Evolutionary conservation across 2,329 filamentous ascomycete species (phyloP).

Genomic region (Xylaria sp.): DNA sequence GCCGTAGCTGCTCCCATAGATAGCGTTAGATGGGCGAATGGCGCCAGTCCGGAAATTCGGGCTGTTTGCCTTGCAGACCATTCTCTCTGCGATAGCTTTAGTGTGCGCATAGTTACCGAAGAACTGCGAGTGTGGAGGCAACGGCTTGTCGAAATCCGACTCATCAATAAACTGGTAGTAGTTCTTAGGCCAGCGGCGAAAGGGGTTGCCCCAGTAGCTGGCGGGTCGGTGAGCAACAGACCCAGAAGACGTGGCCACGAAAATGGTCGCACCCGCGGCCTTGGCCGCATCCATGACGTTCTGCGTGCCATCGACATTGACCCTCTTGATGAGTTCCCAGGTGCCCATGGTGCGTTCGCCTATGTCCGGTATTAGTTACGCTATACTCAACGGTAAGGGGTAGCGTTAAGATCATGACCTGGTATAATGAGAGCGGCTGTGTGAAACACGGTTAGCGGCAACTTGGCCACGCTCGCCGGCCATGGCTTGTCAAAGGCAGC

Average conservation of each 20-base stretch:
- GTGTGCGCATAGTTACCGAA: constrained; percentile 60
- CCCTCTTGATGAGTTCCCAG: constrained; percentile 53
- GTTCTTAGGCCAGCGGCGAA: constrained; percentile 52
- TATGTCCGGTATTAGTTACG: not conserved
- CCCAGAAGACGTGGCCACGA: constrained; percentile 60
- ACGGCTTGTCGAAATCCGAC: constrained; percentile 52
- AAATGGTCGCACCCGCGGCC: constrained; percentile 55
- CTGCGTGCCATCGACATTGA: constrained; percentile 60
- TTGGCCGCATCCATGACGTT: constrained; percentile 58
- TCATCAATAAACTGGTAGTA: constrained; percentile 58
- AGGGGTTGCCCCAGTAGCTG: constrained; percentile 53
- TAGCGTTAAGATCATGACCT: not conserved
- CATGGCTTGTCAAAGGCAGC: constrained; percentile 58
- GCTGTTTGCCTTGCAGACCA: constrained; percentile 52
- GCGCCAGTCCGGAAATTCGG: constrained; percentile 62
- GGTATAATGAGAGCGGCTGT: constrained; percentile 60
- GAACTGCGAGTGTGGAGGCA: constrained; percentile 55
- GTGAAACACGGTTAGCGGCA: constrained; percentile 63
- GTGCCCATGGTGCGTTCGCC: constrained; percentile 56
- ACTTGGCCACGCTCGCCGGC: constrained; percentile 52
- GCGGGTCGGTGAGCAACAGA: constrained; percentile 56
- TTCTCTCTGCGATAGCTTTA: constrained; percentile 59
- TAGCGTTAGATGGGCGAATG: constrained; percentile 62
- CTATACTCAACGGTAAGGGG: not conserved
- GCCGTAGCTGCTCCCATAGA: constrained; percentile 50